A percentile compares a stretch with the other conserved stretches of the same genome.
Evolutionary conservation across 2,329 filamentous ascomycete species (phyloP).

Genomic region (Aspergillus aculeatinus): DNA sequence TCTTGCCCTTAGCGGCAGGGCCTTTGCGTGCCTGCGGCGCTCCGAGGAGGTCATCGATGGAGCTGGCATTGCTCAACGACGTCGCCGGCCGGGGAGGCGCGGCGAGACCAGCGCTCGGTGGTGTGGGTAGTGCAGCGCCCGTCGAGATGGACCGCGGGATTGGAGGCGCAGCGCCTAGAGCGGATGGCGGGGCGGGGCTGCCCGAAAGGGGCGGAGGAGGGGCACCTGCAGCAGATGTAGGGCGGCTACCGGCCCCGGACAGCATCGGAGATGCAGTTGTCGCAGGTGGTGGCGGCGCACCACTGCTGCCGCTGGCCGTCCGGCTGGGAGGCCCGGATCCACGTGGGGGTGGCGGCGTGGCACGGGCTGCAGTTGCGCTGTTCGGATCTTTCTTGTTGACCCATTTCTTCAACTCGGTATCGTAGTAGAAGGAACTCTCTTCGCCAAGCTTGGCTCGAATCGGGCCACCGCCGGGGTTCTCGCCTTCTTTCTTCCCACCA

Average conservation of each 20-base stretch:
- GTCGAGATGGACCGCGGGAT: constrained; percentile 39
- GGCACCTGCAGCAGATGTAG: constrained; percentile 33
- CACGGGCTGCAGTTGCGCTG: constrained; percentile 58
- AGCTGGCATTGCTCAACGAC: constrained; percentile 86
- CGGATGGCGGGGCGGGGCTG: constrained; percentile 32
- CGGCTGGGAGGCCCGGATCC: constrained; percentile 51
- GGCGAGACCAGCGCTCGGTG: constrained; percentile 34
- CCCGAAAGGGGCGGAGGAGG: constrained; percentile 26
- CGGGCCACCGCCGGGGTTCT: constrained; percentile 50
- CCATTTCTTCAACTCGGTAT: constrained; percentile 96
- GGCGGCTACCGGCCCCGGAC: constrained; percentile 26
- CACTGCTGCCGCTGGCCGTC: constrained; percentile 55
- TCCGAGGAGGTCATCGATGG: constrained; percentile 88
- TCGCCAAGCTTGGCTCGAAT: constrained; percentile 93
- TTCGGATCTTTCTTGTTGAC: constrained; percentile 86
- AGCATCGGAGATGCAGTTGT: constrained; percentile 25
- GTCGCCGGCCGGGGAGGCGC: constrained; percentile 68
- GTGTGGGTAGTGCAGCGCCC: constrained; percentile 34
- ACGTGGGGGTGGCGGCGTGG: constrained; percentile 77
- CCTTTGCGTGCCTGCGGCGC: constrained; percentile 69
- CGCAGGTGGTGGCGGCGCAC: constrained; percentile 49
- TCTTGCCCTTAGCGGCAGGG: constrained; percentile 63
- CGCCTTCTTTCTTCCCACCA: constrained; percentile 58
- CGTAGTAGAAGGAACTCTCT: constrained; percentile 88
- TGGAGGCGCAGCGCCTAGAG: constrained; percentile 32